Conservation (phyloP, 495 filamentous ascomycete species). For the Mycothermus thermophilus region DNA sequence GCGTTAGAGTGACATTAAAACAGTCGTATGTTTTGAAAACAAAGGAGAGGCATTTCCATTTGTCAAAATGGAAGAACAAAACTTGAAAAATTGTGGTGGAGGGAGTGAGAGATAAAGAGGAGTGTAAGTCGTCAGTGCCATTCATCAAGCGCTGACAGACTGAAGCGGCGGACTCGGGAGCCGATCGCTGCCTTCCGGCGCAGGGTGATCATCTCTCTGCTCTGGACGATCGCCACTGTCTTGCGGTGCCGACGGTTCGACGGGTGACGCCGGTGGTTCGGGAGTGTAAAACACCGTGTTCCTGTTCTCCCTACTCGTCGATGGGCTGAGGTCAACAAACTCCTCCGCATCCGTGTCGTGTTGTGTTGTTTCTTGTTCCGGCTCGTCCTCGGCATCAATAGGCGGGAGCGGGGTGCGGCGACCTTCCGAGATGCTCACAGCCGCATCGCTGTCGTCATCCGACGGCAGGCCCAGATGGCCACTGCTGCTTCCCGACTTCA, state of each 20-base stretch:
- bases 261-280: slow-evolving; percentile 24
- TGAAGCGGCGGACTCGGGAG: slow-evolving; percentile 27
- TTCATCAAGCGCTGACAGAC: slow-evolving; percentile 24
- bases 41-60: neutral
- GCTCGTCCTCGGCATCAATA: slow-evolving; percentile 30
- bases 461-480: slow-evolving; percentile 29
- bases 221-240: slow-evolving; percentile 4
- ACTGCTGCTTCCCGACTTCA: slow-evolving; percentile 9
- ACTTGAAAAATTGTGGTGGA: neutral
- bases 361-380: neutral
- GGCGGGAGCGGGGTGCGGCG: slow-evolving; percentile 39
- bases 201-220: neutral
- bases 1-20: slow-evolving; percentile 5
- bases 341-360: slow-evolving; percentile 3
- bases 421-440: slow-evolving; percentile 42
- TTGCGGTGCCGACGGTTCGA: slow-evolving; percentile 9
- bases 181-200: slow-evolving; percentile 15
- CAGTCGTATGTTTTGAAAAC: slow-evolving; percentile 1
- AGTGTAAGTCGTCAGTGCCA: no score
- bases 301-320: slow-evolving; percentile 15
- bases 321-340: slow-evolving; percentile 11
- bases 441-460: slow-evolving; percentile 44
- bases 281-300: slow-evolving; percentile 33
- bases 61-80: neutral
- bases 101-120: neutral